Conservation (phyloP, 768 basidiomycete genomes). For the Psilocybe azurescens region DNA sequence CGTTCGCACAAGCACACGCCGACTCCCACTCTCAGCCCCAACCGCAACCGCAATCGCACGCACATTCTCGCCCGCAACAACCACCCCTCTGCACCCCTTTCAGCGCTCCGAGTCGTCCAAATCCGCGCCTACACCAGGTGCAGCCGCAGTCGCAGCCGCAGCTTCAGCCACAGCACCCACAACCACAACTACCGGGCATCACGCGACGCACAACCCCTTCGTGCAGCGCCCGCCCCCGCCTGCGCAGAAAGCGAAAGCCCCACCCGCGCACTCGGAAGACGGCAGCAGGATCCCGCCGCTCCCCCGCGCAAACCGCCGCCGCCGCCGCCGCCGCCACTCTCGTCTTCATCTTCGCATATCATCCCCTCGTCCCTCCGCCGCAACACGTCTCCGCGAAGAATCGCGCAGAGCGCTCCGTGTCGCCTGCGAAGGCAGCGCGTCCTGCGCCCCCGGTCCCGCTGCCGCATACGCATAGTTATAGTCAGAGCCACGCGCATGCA, state of each 20-base stretch:
- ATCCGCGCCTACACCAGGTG: not conserved
- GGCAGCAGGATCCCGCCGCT: slow-evolving; percentile 46
- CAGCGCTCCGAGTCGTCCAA: slow-evolving; percentile 28
- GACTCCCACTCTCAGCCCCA: no score
- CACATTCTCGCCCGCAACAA: slow-evolving; percentile 7
- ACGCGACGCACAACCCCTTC: slow-evolving; percentile 46
- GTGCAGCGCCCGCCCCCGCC: slow-evolving; percentile 24
- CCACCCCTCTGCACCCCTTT: slow-evolving; percentile 34
- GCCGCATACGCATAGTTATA: not conserved
- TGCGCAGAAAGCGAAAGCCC: not conserved
- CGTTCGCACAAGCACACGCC: no score
- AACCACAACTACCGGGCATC: not conserved
- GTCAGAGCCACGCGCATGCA: slow-evolving; percentile 19
- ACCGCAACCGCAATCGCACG: no score
- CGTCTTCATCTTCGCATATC: not conserved
- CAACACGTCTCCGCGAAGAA: slow-evolving; percentile 33
- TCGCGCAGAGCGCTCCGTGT: slow-evolving; percentile 19
- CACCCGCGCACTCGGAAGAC: slow-evolving; percentile 17
- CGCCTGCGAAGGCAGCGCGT: slow-evolving; percentile 18
- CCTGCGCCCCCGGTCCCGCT: slow-evolving; percentile 8
- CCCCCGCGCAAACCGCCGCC: slow-evolving; percentile 52
- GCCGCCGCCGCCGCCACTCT: slow-evolving; percentile 19
- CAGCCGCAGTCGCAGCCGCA: not conserved
- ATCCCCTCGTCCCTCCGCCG: slow-evolving; percentile 37
- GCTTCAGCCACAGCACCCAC: not conserved